Base-by-base conservation (phyloP, 768 basidiomycete genomes). In the Boletus sensibilis region DNA sequence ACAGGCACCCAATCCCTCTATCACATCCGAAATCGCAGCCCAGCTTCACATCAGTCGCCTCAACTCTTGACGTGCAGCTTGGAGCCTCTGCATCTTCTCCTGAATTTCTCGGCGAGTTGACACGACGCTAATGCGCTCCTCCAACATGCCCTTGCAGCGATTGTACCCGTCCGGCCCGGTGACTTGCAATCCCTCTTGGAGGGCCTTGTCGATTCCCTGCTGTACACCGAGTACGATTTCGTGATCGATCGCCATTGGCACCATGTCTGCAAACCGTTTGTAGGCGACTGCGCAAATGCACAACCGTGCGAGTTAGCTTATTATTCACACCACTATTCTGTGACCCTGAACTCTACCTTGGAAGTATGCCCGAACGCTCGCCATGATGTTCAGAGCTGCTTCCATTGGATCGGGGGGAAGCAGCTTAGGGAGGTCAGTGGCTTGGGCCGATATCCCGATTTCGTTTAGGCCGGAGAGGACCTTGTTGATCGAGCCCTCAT, bases 351-450 rank as follows among this genome's bases (percentile, higher is more conserved):
- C 43, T 31, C n/a, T 62, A 87, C 89, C 88, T 77, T 89, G 85
- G 68, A 89, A 90, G 60, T 90, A 89, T 0, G 84, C 87, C 5
- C 86, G 76, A 1, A 88, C 85, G 53, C 83, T 79, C 0, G 86
- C 85, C 86, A 90, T 89, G 62, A 90, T 86, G 4, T 69, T 61
- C 18, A 90, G 60, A 0, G 84, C 84, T 0, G 79, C 76, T 37
- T 84, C 84, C 75, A 77, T 78, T 2, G 71, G 71, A 56, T 87
- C 84, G 0, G 74, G 54, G 0, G 81, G 78, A 4, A 84, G 72
- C 0, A 88, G 62, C 60, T 76, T 83, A 0, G 77, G 60, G 0
- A 88, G 59, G 51, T 85, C 81, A 4, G 69, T 68, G 0, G 76
- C 66, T 37, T 74, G 69, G 3, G 72, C 75, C 0, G 56, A 12